Percentiles rank a stretch among this genome's conserved stretches.
These are phyloP conservation scores for Emmonsia crescens DNA, from an alignment of 2,329 filamentous ascomycete genomes.

Conservation along the genomic window DNA sequence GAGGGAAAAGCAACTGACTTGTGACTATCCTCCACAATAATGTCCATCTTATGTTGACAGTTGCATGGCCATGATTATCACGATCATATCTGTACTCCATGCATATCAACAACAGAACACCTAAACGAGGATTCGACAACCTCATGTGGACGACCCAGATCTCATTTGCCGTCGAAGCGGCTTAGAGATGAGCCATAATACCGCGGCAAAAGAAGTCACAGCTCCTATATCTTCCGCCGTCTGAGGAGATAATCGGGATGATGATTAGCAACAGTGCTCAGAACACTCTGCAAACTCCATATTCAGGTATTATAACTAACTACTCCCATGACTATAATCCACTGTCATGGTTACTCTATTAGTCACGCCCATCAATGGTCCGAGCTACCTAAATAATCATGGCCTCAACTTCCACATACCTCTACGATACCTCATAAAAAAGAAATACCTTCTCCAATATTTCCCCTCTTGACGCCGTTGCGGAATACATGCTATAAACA, in stretches of 20 bases:
- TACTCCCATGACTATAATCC: neutral
- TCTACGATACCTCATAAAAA: neutral
- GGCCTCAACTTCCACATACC: neutral
- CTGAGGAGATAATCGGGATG: neutral
- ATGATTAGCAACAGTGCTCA: neutral
- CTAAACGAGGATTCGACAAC: neutral
- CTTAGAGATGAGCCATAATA: neutral
- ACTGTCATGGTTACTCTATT: neutral
- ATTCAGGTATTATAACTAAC: neutral
- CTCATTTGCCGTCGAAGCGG: neutral
- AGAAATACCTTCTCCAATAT: neutral
- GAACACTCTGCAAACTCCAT: neutral
- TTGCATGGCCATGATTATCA: neutral
- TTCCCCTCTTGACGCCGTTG: neutral
- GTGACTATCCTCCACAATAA: too few species aligned
- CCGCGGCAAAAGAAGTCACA: neutral
- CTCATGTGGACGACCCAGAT: neutral
- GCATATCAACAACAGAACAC: too few species aligned
- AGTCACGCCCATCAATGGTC: neutral
- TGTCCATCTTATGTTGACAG: too few species aligned
- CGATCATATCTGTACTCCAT: too few species aligned
- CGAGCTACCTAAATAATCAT: neutral
- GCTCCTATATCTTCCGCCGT: neutral
- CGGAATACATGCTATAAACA: neutral
- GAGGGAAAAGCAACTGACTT: too few species aligned